Percentiles rank a stretch among this genome's conserved stretches.
Evolutionary conservation across 2,329 filamentous ascomycete species (phyloP).

Genomic region (Pseudocercospora fuligena): DNA sequence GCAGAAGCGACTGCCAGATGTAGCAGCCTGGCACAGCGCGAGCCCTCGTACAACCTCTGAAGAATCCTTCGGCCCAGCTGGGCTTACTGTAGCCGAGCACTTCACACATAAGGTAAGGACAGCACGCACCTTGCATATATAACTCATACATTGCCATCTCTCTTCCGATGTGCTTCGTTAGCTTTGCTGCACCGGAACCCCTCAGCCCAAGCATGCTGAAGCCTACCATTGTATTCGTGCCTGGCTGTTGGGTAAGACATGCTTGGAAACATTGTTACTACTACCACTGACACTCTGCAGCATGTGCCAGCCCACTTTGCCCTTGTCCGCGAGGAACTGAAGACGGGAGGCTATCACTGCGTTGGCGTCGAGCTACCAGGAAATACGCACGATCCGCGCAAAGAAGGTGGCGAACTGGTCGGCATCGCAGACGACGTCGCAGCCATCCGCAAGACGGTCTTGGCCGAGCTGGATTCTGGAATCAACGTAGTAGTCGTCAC

Average conservation of each 20-base stretch:
- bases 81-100: background rate
- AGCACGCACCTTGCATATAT: background rate
- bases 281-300: background rate
- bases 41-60: background rate
- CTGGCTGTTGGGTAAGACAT: constrained; percentile 17
- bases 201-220: constrained; percentile 14
- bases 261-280: background rate
- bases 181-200: background rate
- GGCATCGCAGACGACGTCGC: constrained; percentile 19
- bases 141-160: background rate
- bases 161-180: background rate
- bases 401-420: background rate
- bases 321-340: background rate
- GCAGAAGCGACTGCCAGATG: background rate
- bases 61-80: background rate
- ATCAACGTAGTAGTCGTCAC: constrained; percentile 19
- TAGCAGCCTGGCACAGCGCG: background rate
- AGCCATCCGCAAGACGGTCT: constrained; percentile 10
- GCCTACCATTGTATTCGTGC: constrained; percentile 20
- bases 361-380: constrained; percentile 15
- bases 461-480: background rate
- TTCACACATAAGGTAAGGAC: background rate
- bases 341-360: constrained; percentile 12
- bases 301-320: constrained; percentile 21
- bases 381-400: background rate